Base-by-base conservation (phyloP, 148 eudicot species). In the Diospyros kaki region DNA sequence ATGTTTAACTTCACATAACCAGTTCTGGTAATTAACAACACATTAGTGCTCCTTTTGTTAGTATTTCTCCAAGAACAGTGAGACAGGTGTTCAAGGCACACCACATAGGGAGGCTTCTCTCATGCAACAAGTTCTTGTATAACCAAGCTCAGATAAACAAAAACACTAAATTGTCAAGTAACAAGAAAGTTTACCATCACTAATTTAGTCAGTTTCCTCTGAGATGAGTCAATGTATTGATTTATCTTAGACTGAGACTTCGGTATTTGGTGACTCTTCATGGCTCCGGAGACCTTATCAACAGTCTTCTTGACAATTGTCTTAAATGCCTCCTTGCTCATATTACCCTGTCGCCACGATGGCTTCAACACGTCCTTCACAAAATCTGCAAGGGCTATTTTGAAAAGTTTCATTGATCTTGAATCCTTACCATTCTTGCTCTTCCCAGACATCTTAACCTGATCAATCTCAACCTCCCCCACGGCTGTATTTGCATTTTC, bases 301-400 rank as follows among this genome's bases (percentile, higher is more conserved):
- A 95, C 96, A 77, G 94, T 92, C 81, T 95, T 95, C 87, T 95
- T 92, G 59, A 95, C 98, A 76, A 95, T 92, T 52, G 96, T 95
- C 84, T 95, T 95, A 84, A 92, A 95, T 52, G 94, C 98, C 83
- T 95, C 98, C 88, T 95, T 95, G 83, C 98, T 95, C 98, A 95
- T 90, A 70, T 85, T 91, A 78, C 98, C 98, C 83, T 95, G 96
- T 60, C 97, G 94, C 98, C 98, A 95, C 59, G 89, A 89, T 72
- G 97, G 96, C 83, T 95, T 95, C 66, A 95, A 83, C 66, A 89
- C 87, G 68, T 89, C 98, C 87, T 95, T 95, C 56, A 92, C 98
- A 83, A 90, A 92, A 84, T 86, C 81, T 44, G 97, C 97, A 77
- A 95, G 79, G 59, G 92, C 89, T 80, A 75, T 75, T 87, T 92